Base-by-base conservation (phyloP, 495 filamentous ascomycete genomes). In the Neurospora discreta region DNA sequence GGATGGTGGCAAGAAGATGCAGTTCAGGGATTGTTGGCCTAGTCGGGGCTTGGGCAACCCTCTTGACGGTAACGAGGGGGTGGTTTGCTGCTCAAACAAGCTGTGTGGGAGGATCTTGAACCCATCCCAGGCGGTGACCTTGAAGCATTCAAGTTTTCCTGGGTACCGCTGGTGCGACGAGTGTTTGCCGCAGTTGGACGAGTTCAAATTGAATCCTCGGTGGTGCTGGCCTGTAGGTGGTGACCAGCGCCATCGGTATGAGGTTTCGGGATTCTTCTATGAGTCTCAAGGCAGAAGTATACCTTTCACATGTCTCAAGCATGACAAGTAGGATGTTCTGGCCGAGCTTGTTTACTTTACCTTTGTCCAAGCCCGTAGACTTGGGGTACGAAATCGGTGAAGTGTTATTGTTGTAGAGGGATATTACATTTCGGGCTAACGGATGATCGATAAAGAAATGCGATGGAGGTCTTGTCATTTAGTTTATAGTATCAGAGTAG, bases 61-160 rank as follows among this genome's bases (percentile, higher is more conserved):
- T 36, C 41, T 18, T 42, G 7, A 43, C 41, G 41, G 41, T 18
- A 6, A 4, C 69, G 71, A 23, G n/a, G 15, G 23, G 75, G 74
- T 41, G 13, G 74, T 79, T 8, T 81, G 79, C 74, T 82, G 81
- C 74, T 80, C 81, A 9, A 82, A 82, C 77, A 81, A 81, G 70
- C 68, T 82, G 15, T 82, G 81, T 74, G 65, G 77, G 11, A 69
- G 68, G 5, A 82, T 82, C 69, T 69, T 82, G 68, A 72, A 39
- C 30, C 43, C 73, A 0, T 26, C 68, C 33, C 46, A 38, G 39
- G 70, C 77, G 18, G 58, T 71, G 39, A 58, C 70, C 26, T 73
- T 77, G 15, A 58, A 72, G 16, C 71, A 76, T 30, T 16, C 23
- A 8, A 15, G 2, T 40, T 74, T 72, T 58, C 70, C 78, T 1